Percentiles rank a stretch among this genome's conserved stretches.
Conservation (phyloP, 768 basidiomycete species). For the Naganishia kalamii region DNA sequence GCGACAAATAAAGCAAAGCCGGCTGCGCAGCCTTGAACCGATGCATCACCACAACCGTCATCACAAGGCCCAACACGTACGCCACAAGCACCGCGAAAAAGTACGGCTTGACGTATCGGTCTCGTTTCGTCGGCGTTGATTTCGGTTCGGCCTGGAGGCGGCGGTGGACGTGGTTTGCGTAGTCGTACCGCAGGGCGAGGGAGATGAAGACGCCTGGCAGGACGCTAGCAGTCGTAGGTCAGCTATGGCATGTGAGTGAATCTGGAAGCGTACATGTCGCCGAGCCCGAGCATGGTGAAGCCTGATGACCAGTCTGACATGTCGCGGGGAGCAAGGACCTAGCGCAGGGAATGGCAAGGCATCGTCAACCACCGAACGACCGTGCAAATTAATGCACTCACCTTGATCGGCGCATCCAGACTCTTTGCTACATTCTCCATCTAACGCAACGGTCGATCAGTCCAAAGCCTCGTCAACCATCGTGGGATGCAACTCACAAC, state of each 20-base stretch:
- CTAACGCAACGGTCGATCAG: conserved; percentile 21
- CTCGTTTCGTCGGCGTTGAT: conserved; percentile 45
- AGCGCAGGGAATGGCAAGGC: not conserved
- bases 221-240: conserved; percentile 19
- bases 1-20: conserved; percentile 80
- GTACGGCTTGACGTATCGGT: conserved; percentile 60
- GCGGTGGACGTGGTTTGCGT: conserved; percentile 22
- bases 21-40: conserved; percentile 70
- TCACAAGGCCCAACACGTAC: conserved; percentile 65
- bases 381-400: conserved; percentile 40
- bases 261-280: conserved; percentile 56
- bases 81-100: conserved; percentile 64
- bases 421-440: conserved; percentile 90
- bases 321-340: conserved; percentile 24
- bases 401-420: conserved; percentile 87
- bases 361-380: not conserved
- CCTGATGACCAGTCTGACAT: conserved; percentile 51
- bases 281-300: conserved; percentile 84
- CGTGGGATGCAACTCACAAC: conserved; percentile 55
- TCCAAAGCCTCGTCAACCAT: conserved; percentile 15
- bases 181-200: conserved; percentile 77
- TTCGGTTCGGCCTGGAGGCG: conserved; percentile 30
- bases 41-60: conserved; percentile 84
- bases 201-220: conserved; percentile 60
- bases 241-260: not conserved